A percentile compares a stretch with the other conserved stretches of the same genome.
phyloP scores from a whole-genome alignment of 2,329 filamentous ascomycete genomes.

The Trichoderma pleuroti region DNA sequence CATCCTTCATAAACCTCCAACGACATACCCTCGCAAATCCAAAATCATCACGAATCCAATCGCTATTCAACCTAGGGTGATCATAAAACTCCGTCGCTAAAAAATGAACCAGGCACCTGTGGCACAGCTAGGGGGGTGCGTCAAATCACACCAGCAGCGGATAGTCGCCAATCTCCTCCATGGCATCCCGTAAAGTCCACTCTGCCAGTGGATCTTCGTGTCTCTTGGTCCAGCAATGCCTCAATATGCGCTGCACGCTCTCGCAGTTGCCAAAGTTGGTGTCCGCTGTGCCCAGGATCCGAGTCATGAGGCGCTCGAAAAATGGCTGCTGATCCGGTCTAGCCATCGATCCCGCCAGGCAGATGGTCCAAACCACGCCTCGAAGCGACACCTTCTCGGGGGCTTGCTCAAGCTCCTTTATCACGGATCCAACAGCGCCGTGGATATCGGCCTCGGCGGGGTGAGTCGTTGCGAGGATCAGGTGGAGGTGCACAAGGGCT shows the following conservation, averaged over 20 bases:
- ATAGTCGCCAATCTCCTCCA: not conserved
- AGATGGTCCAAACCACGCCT: slow-evolving; percentile 4
- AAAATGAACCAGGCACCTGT: not conserved
- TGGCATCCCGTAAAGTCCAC: slow-evolving; percentile 2
- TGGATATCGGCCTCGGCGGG: slow-evolving; percentile 2
- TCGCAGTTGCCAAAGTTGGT: slow-evolving; percentile 6
- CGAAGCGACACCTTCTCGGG: not conserved
- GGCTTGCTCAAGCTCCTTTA: not conserved
- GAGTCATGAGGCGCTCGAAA: slow-evolving; percentile 7
- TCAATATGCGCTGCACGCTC: slow-evolving; percentile 11
- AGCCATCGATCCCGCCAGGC: slow-evolving; percentile 10
- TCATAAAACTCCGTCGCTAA: not conserved
- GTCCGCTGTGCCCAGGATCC: not conserved
- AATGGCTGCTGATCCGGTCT: slow-evolving; percentile 8
- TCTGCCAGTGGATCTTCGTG: not conserved
- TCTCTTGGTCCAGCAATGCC: slow-evolving; percentile 10
- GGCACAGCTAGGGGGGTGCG: no score
- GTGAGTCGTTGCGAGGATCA: not conserved
- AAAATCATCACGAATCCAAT: not conserved
- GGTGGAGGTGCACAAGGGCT: not conserved
- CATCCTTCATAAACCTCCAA: not conserved
- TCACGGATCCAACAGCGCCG: not conserved
- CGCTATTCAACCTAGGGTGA: not conserved
- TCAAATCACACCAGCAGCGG: slow-evolving; percentile 2
- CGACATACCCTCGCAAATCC: not conserved